Base-by-base conservation (phyloP, 1,139 yeast species). In the Pneumocystis canis region DNA sequence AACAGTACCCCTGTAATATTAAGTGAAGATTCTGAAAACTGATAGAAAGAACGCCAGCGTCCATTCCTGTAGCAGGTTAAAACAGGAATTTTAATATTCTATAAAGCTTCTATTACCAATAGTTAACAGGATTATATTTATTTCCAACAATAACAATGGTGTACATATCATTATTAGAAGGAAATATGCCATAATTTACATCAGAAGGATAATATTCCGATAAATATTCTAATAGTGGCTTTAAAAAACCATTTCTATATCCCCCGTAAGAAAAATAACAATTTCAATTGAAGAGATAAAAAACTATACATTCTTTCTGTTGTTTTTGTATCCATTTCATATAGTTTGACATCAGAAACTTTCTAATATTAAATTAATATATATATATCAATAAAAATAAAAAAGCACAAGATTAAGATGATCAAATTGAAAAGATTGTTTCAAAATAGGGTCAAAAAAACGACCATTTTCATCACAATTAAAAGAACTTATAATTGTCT, bases 21-120 rank as follows among this genome's bases (percentile, higher is more conserved):
- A 2, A 74, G 72, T 0, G 72, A 65, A 2, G 67, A 63, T 14
- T 69, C 60, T 65, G 78, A 73, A 60, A 81, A 75, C 3, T 75
- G 71, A 72, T 88, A 92, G 68, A 78, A 77, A 0, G 95, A 83
- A 63, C 79, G 80, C 97, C 97, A 90, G 72, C 84, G 82, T 7
- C 97, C 97, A 68, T 89, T 89, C 66, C 66, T 63, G 31, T 30
- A 6, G 6, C 16, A 30, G 39, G 53, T 37, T 28, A 30, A 39
- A 57, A 3, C 33, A 5, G 9, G 6, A 25, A 14, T 39, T 41
- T 35, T 53, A 41, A 7, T 1, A 9, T 14, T 3, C n/a, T 20
- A 41, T 25, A 56, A 4, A 7, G 20, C 6, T 6, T 18, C 11
- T 30, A 53, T 16, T 63, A 61, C 81, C 92, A 89, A 75, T 79